Base-by-base conservation (phyloP, 148 eudicot genomes). In the Cornus suecica region DNA sequence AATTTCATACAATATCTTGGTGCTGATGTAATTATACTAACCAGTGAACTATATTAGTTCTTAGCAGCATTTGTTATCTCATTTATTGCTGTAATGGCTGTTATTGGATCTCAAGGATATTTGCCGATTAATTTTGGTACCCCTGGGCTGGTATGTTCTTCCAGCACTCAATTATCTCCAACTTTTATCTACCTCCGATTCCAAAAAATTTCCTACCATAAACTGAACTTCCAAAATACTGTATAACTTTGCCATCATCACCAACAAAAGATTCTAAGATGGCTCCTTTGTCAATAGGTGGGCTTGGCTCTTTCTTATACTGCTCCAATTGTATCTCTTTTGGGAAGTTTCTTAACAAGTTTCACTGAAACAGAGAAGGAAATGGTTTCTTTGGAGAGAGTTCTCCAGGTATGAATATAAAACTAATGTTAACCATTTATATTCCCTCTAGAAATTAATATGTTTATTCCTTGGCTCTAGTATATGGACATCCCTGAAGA, bases 301-400 rank as follows among this genome's bases (percentile, higher is more conserved):
- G 99, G 99, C 24, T 78, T 95, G 81, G 97, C 99, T 54, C 90
- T 95, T 42, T 92, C 99, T 64, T 95, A 95, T 84, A 94, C 99
- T 75, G 91, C 99, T 67, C 99, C 99, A 52, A 78, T 84, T 83
- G 99, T 95, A n/a, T 85, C 97, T 28, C 81, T 90, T 78, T 79
- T 95, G 66, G 97, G 99, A 78, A 95, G 90, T 79, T 95, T 91
- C 76, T 83, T 95, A 73, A 86, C 97, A 52, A 95, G 99, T 82
- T 92, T 92, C 82, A 90, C 97, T 20, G 99, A 95, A 74, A 92
- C 99, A 24, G 99, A 95, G 79, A 95, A 95, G 82, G 99, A 95
- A 83, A 89, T 95, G 97, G 99, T 95, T 79, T 87, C 99, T 69
- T 87, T 95, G 71, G 99, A 95, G 89, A 92, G 99, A 84, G 89